A percentile compares a stretch with the other conserved stretches of the same genome.
phyloP scores from a whole-genome alignment of 169 alveolate genomes.

The Miamiensis avidus region DNA sequence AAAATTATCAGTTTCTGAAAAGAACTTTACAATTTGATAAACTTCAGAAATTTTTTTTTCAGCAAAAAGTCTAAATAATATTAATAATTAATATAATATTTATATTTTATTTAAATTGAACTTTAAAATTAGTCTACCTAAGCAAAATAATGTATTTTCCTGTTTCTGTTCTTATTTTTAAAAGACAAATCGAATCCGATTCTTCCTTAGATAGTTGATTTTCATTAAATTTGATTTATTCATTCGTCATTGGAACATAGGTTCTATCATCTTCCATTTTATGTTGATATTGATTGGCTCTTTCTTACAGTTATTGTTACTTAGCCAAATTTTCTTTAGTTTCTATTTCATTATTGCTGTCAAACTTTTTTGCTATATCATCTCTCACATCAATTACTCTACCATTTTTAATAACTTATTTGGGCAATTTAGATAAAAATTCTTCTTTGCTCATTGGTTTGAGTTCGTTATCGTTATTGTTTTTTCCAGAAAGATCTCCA shows the following conservation, averaged over 20 bases:
- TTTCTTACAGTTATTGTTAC: neutral
- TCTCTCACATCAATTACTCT: slow-evolving; percentile 26
- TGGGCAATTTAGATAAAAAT: slow-evolving; percentile 39
- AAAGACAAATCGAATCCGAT: slow-evolving; percentile 13
- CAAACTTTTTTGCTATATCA: slow-evolving; percentile 32
- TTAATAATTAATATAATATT: neutral
- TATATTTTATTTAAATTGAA: neutral
- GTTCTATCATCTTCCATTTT: slow-evolving; percentile 31
- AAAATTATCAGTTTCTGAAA: neutral
- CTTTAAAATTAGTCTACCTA: neutral
- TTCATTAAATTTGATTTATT: slow-evolving; percentile 9
- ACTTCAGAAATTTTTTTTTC: slow-evolving; percentile 7
- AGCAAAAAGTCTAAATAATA: slow-evolving; percentile 1
- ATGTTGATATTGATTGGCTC: neutral
- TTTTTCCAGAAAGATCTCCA: slow-evolving; percentile 1
- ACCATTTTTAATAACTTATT: slow-evolving; percentile 43
- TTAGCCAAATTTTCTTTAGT: neutral
- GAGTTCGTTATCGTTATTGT: slow-evolving; percentile 22
- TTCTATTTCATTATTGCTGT: slow-evolving; percentile 13
- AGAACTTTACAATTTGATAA: slow-evolving; percentile 8
- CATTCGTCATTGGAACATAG: slow-evolving; percentile 21
- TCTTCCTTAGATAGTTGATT: slow-evolving; percentile 20
- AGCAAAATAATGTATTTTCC: slow-evolving; percentile 20
- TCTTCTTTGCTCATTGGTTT: slow-evolving; percentile 42
- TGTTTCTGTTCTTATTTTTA: slow-evolving; percentile 38